These are phyloP conservation scores for Pleurotus platypus DNA, from an alignment of 768 basidiomycete species.

Conservation along the genomic window DNA sequence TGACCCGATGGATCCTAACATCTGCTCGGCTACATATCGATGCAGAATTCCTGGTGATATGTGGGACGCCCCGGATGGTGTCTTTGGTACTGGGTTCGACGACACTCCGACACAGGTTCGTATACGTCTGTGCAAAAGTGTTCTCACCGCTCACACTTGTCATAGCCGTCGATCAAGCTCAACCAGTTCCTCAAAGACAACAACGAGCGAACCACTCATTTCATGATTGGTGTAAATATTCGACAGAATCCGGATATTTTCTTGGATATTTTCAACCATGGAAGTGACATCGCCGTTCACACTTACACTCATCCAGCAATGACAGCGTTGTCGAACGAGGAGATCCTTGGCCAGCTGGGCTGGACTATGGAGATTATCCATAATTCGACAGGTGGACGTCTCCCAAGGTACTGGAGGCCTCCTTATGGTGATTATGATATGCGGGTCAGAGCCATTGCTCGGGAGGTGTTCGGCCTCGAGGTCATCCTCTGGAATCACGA, in stretches of 20 bases:
- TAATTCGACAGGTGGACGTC: conserved; percentile 73
- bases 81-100: conserved; percentile 69
- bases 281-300: conserved; percentile 49
- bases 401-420: conserved; percentile 78
- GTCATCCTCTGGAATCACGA: conserved; percentile 93
- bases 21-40: conserved; percentile 79
- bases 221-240: conserved; percentile 85
- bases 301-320: conserved; percentile 79
- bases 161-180: conserved; percentile 40
- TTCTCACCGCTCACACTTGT: conserved; percentile 2
- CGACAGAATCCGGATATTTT: conserved; percentile 54
- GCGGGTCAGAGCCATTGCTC: conserved; percentile 82
- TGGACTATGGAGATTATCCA: conserved; percentile 52
- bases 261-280: conserved; percentile 34
- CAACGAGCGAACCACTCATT: conserved; percentile 73
- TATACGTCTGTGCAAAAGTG: conserved; percentile 1
- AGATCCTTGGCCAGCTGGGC: conserved; percentile 61
- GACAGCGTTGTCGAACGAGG: conserved; percentile 69
- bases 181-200: conserved; percentile 64
- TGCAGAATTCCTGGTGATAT: conserved; percentile 60
- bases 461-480: conserved; percentile 73
- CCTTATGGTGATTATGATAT: conserved; percentile 84
- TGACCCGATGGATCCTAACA: conserved; percentile 39
- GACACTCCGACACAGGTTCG: conserved; percentile 65
- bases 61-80: conserved; percentile 74